Percentiles rank a stretch among this genome's conserved stretches.
phyloP scores from a whole-genome alignment of 108 stramenopile species.

The Skeletonema potamos region DNA sequence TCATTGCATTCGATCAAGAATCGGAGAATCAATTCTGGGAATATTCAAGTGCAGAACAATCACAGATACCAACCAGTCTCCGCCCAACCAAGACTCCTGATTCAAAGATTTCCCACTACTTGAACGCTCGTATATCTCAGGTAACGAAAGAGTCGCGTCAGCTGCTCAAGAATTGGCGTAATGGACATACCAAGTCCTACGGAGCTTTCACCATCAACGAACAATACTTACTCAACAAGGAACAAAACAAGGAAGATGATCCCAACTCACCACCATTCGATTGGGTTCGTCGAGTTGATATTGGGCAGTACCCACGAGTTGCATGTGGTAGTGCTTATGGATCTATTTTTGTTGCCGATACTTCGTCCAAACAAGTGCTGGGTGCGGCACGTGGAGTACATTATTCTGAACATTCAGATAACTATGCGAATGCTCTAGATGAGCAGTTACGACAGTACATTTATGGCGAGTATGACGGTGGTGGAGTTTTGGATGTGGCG shows the following conservation, averaged over 20 bases:
- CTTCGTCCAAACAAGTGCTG: slow-evolving; percentile 53
- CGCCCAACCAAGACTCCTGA: not conserved
- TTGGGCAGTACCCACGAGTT: slow-evolving; percentile 67
- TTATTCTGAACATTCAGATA: slow-evolving; percentile 25
- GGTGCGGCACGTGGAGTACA: slow-evolving; percentile 31
- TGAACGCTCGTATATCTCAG: not conserved
- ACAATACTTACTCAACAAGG: not conserved
- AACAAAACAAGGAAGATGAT: not conserved
- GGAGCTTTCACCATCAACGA: slow-evolving; percentile 38
- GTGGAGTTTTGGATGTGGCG: slow-evolving; percentile 57
- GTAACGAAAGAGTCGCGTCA: slow-evolving; percentile 1
- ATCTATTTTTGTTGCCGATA: slow-evolving; percentile 55
- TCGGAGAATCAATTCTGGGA: not conserved
- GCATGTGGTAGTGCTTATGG: slow-evolving; percentile 68
- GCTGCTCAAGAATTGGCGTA: slow-evolving; percentile 30
- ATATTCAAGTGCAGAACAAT: not conserved
- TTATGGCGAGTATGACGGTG: slow-evolving; percentile 61
- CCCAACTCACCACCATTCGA: slow-evolving; percentile 33
- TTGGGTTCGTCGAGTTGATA: slow-evolving; percentile 71
- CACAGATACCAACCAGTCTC: not conserved
- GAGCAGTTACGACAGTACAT: slow-evolving; percentile 20
- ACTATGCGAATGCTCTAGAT: slow-evolving; percentile 22
- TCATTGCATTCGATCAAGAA: not conserved
- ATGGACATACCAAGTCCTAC: slow-evolving; percentile 13
- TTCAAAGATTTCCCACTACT: not conserved